Evolutionary conservation across 441 rosid genomes (phyloP).

Genomic region (Erodium moschatum): DNA sequence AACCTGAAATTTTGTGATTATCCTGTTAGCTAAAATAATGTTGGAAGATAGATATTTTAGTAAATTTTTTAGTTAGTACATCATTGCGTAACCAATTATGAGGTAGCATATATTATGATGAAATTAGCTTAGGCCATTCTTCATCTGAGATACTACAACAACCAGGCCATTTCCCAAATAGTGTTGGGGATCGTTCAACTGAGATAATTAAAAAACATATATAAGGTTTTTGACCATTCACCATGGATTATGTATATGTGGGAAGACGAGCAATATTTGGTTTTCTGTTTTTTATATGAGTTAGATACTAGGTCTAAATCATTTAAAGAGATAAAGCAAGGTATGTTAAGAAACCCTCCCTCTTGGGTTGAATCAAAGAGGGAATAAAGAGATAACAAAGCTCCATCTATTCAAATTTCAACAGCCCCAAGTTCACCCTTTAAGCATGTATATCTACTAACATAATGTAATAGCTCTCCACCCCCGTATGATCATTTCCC

Average conservation of each 20-base stretch:
- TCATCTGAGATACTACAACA: background rate
- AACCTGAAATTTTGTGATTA: slow-evolving; percentile 14
- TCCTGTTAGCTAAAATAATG: background rate
- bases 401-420: background rate
- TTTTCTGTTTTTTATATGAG: background rate
- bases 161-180: background rate
- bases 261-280: background rate
- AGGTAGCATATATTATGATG: background rate
- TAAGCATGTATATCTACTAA: background rate
- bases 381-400: background rate
- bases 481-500: background rate
- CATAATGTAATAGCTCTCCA: background rate
- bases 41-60: background rate
- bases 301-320: background rate
- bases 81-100: background rate
- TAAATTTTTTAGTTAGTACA: background rate
- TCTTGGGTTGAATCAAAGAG: background rate
- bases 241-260: background rate
- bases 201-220: background rate
- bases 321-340: background rate
- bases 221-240: background rate
- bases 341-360: background rate
- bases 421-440: background rate
- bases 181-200: background rate
- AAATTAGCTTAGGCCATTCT: background rate